phyloP scores from a whole-genome alignment of 1,139 yeast species.

The Geotrichum europaeum region DNA sequence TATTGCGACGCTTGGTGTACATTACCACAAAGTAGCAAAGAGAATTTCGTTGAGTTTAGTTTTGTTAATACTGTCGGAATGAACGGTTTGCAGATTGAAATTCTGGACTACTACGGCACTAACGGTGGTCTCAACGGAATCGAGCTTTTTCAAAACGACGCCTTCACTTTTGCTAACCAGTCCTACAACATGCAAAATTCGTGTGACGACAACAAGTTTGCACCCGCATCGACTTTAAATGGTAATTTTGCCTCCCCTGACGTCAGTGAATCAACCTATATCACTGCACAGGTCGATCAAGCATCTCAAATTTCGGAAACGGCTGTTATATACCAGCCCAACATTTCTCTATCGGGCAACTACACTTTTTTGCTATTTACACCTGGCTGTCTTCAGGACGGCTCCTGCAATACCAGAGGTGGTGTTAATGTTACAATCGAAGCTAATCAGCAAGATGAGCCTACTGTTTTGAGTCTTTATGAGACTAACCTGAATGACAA shows the following conservation, averaged over 20 bases:
- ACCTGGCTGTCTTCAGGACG: constrained; percentile 76
- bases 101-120: constrained; percentile 63
- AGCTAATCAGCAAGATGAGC: constrained; percentile 39
- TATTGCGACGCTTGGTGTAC: constrained; percentile 90
- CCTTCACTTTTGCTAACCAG: constrained; percentile 67
- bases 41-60: constrained; percentile 68
- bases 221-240: constrained; percentile 27
- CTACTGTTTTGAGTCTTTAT: constrained; percentile 45
- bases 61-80: constrained; percentile 69
- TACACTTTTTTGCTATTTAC: constrained; percentile 70
- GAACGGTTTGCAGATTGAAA: constrained; percentile 55
- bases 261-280: constrained; percentile 30
- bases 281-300: constrained; percentile 36
- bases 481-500: constrained; percentile 78
- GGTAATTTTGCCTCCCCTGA: constrained; percentile 23
- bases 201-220: constrained; percentile 20
- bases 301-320: constrained; percentile 34
- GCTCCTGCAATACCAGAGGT: constrained; percentile 66
- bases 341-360: constrained; percentile 65
- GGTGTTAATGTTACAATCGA: constrained; percentile 69
- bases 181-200: constrained; percentile 58
- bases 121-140: constrained; percentile 67
- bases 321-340: constrained; percentile 60
- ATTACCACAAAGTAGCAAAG: constrained; percentile 40
- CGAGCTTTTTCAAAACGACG: constrained; percentile 58